A percentile compares a stretch with the other conserved stretches of the same genome.
Evolutionary conservation across 495 filamentous ascomycete species (phyloP).

Genomic region (Aspergillus ostianus): DNA sequence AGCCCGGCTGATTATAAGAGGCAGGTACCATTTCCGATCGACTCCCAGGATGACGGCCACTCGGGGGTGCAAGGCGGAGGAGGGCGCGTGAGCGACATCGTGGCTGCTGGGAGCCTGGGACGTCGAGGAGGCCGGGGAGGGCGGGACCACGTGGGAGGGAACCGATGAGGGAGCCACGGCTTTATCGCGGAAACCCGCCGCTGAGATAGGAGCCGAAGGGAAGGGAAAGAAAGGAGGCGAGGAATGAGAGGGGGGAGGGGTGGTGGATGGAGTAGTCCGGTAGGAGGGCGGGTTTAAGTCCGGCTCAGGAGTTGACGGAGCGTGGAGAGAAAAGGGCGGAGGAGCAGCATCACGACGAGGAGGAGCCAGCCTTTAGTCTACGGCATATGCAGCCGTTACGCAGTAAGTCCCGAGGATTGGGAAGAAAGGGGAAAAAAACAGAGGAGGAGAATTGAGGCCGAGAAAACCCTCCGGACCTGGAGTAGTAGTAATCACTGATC

Average conservation of each 20-base stretch:
- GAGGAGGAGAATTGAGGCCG: background rate
- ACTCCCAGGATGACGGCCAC: conserved; percentile 65
- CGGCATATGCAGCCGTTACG: conserved; percentile 45
- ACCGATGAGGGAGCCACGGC: conserved; percentile 30
- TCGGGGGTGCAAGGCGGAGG: conserved; percentile 55
- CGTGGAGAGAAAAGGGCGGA: conserved; percentile 36
- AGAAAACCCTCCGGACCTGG: background rate
- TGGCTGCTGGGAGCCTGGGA: conserved; percentile 35
- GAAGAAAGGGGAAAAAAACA: background rate
- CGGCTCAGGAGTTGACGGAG: conserved; percentile 26
- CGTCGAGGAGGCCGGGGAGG: conserved; percentile 35
- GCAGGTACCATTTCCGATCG: conserved; percentile 59
- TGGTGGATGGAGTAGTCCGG: conserved; percentile 4
- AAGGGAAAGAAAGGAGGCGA: conserved; percentile 1
- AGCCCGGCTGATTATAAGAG: conserved; percentile 59
- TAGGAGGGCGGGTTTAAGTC: conserved; percentile 27
- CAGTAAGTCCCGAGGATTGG: conserved; percentile 9
- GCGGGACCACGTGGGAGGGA: conserved; percentile 28
- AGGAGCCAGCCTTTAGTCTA: conserved; percentile 45
- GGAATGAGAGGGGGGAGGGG: conserved; percentile 14
- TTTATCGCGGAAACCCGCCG: conserved; percentile 26
- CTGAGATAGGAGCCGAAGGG: conserved; percentile 11
- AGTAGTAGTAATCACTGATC: background rate
- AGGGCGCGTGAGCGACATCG: conserved; percentile 30
- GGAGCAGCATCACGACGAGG: conserved; percentile 44